phyloP scores from a whole-genome alignment of 768 basidiomycete species.

The Suillus tomentosus region DNA sequence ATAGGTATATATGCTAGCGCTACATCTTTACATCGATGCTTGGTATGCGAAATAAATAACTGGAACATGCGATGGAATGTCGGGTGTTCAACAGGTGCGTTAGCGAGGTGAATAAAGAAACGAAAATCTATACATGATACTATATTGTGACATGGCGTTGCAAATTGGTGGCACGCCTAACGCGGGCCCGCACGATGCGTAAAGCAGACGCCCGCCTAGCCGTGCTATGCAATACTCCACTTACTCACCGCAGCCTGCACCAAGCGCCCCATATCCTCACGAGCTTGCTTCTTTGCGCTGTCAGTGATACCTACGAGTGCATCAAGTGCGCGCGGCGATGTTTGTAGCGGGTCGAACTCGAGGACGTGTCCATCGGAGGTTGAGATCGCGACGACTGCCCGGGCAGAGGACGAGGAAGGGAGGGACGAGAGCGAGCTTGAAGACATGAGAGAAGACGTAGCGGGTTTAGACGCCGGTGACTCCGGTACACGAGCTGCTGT shows the following conservation, averaged over 20 bases:
- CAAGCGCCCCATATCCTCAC: conserved; percentile 71
- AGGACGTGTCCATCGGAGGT: conserved; percentile 81
- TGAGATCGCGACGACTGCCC: conserved; percentile 74
- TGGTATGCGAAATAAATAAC: neutral
- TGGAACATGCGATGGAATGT: neutral
- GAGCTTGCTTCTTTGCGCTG: conserved; percentile 82
- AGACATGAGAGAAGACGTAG: neutral
- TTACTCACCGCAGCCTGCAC: conserved; percentile 75
- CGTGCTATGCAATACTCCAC: conserved; percentile 58
- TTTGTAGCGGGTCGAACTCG: conserved; percentile 80
- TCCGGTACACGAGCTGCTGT: conserved; percentile 24
- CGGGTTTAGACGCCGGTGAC: conserved; percentile 12
- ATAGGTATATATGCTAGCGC: conserved; percentile 1
- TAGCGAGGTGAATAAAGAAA: neutral
- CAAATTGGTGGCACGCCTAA: neutral
- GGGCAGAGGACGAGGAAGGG: conserved; percentile 31
- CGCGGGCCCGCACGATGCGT: neutral
- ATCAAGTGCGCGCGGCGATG: conserved; percentile 72
- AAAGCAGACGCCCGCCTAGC: neutral
- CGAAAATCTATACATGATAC: conserved; percentile 6
- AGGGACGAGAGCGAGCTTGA: conserved; percentile 6
- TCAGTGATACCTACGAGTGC: conserved; percentile 77
- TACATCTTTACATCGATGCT: conserved; percentile 7
- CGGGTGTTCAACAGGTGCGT: neutral
- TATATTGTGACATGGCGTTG: neutral